Conservation (phyloP, 176 grass and related monocot species). For the Bothriochloa decipiens region DNA sequence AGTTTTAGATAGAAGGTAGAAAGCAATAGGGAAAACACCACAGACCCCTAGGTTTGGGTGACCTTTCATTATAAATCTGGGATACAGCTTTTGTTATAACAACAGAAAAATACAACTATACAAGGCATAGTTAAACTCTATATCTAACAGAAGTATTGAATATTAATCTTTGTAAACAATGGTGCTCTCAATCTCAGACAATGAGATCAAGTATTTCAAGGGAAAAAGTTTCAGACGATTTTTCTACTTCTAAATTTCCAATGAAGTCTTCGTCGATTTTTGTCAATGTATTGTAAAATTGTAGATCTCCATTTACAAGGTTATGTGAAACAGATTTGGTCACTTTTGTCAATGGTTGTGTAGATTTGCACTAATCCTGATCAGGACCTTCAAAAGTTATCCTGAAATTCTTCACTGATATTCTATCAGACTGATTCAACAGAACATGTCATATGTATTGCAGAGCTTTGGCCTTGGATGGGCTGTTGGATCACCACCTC, state of each 20-base stretch:
- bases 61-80: background rate
- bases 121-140: background rate
- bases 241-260: background rate
- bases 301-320: background rate
- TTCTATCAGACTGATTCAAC: conserved; percentile 40
- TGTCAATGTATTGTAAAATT: background rate
- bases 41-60: background rate
- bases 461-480: conserved; percentile 93
- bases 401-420: background rate
- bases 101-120: no score
- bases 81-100: background rate
- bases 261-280: background rate
- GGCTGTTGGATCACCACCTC: conserved; percentile 71
- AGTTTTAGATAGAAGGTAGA: background rate
- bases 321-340: background rate
- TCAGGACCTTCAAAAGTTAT: background rate
- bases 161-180: background rate
- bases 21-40: background rate
- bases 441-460: conserved; percentile 36
- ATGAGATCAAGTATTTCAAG: background rate
- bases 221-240: background rate
- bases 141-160: background rate
- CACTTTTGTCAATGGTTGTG: background rate
- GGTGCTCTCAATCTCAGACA: background rate
- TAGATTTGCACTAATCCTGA: background rate